A percentile compares a stretch with the other conserved stretches of the same genome.
Conservation (phyloP, 1,284 basidiomycete species). For the Anthracocystis panici-leucophaei region DNA sequence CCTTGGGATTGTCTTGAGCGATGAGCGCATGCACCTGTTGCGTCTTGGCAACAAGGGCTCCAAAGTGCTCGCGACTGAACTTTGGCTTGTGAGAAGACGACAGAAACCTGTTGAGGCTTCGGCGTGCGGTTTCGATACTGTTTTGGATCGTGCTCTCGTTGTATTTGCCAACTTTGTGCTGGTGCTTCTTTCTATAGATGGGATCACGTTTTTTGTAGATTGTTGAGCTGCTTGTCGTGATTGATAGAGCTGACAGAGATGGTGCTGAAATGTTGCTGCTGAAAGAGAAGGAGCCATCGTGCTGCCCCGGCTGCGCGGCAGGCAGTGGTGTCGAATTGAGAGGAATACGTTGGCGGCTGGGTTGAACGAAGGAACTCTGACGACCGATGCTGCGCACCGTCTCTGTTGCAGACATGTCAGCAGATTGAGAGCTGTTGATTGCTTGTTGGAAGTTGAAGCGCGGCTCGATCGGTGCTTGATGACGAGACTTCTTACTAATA, state of each 20-base stretch:
- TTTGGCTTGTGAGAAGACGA: not conserved
- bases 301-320: not conserved
- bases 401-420: constrained; percentile 24
- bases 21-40: constrained; percentile 33
- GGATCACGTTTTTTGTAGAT: constrained; percentile 19
- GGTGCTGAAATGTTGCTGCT: constrained; percentile 11
- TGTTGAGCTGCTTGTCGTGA: not conserved
- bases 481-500: not conserved
- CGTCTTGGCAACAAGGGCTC: constrained; percentile 35
- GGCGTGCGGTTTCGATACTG: constrained; percentile 6
- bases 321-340: constrained; percentile 16
- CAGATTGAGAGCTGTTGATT: not conserved
- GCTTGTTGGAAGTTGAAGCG: not conserved
- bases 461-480: not conserved
- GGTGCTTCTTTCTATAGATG: constrained; percentile 31
- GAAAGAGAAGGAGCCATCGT: constrained; percentile 20
- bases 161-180: not conserved
- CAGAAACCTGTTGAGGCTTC: constrained; percentile 14
- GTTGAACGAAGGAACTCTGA: constrained; percentile 23
- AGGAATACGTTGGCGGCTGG: constrained; percentile 4
- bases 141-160: constrained; percentile 1
- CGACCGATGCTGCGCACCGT: constrained; percentile 30
- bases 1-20: constrained; percentile 35
- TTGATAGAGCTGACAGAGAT: not conserved
- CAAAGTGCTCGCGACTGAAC: constrained; percentile 17